A percentile compares a stretch with the other conserved stretches of the same genome.
phyloP scores from a whole-genome alignment of 148 eudicot genomes.

The Fagopyrum esculentum region DNA sequence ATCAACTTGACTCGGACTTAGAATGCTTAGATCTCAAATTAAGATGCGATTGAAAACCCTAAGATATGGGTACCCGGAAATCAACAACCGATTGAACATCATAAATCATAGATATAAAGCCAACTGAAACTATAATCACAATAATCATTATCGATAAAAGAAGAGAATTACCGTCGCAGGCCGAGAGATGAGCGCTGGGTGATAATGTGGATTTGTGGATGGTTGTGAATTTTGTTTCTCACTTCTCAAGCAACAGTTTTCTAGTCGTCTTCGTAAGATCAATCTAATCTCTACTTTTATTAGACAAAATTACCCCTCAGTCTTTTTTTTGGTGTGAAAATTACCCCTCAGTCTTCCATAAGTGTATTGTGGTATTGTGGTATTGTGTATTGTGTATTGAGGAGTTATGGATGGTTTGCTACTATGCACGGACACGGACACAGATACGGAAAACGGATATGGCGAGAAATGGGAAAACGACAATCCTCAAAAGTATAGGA shows the following conservation, averaged over 20 bases:
- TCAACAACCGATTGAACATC: not conserved
- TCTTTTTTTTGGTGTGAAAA: too few relatives aligned
- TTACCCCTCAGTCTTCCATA: too few relatives aligned
- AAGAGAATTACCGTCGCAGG: conserved; percentile 6
- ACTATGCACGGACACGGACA: too few relatives aligned
- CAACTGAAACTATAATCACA: not conserved
- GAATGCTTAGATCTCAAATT: not conserved
- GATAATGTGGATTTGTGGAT: not conserved
- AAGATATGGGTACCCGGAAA: not conserved
- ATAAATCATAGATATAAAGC: not conserved
- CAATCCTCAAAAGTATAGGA: too few relatives aligned
- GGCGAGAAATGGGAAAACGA: too few relatives aligned
- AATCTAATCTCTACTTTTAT: too few relatives aligned
- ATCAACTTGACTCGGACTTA: not conserved
- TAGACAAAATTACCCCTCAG: too few relatives aligned
- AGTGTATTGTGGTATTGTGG: too few relatives aligned
- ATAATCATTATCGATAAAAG: not conserved
- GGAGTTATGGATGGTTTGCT: too few relatives aligned
- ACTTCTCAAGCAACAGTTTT: not conserved
- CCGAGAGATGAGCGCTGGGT: not conserved
- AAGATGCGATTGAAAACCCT: not conserved
- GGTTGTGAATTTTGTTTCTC: not conserved
- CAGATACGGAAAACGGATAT: too few relatives aligned
- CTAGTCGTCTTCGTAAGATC: too few relatives aligned
- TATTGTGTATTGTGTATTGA: too few relatives aligned